Conservation (phyloP, 2,329 filamentous ascomycete species). For the Dothidotthia symphoricarpi region DNA sequence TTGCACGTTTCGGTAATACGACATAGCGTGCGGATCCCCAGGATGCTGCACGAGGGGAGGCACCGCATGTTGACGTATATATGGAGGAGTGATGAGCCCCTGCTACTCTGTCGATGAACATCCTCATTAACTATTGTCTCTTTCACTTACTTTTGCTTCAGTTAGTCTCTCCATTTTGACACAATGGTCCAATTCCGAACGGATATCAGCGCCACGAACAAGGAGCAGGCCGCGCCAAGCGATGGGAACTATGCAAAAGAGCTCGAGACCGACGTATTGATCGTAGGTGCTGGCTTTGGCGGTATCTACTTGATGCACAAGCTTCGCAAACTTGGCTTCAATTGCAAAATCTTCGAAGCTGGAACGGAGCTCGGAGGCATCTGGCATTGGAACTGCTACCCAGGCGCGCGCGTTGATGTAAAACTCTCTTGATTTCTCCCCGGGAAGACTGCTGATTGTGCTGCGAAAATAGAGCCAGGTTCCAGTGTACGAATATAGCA, state of each 20-base stretch:
- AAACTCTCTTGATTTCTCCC: background rate
- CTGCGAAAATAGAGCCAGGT: slow-evolving; percentile 23
- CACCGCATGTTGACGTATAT: too few relatives aligned
- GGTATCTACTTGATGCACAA: slow-evolving; percentile 46
- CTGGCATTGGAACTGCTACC: slow-evolving; percentile 49
- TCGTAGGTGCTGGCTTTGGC: slow-evolving; percentile 45
- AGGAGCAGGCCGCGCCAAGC: slow-evolving; percentile 13
- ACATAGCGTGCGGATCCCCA: too few relatives aligned
- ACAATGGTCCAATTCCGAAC: slow-evolving; percentile 35
- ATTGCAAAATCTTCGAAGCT: slow-evolving; percentile 44
- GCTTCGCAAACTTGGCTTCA: slow-evolving; percentile 42
- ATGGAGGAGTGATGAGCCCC: too few relatives aligned
- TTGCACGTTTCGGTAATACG: too few relatives aligned
- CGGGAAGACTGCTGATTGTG: too few relatives aligned
- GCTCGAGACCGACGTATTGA: slow-evolving; percentile 40
- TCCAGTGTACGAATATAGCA: slow-evolving; percentile 50
- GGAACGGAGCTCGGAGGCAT: slow-evolving; percentile 45
- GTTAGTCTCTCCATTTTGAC: background rate
- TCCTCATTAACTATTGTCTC: too few relatives aligned
- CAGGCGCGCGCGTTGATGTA: slow-evolving; percentile 40
- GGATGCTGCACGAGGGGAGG: too few relatives aligned
- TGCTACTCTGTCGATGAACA: too few relatives aligned
- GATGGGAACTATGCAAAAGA: slow-evolving; percentile 39
- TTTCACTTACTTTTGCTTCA: too few relatives aligned
- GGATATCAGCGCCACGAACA: slow-evolving; percentile 31